Conservation (phyloP, 352 stramenopile species). For the Aphanomyces cochlioides region DNA sequence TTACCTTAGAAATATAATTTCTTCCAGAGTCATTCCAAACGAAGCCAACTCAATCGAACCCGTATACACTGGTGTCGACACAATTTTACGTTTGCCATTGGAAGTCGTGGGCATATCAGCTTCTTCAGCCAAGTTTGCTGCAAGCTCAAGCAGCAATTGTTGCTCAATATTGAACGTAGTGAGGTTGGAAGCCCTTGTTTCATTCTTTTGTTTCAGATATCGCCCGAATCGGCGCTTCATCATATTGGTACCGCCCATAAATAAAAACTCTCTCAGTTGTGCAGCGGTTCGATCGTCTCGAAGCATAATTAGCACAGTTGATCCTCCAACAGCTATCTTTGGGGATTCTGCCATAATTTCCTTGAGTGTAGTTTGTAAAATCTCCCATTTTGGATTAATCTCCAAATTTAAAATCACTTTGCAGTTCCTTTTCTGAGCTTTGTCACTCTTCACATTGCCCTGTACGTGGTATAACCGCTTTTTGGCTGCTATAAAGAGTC, state of each 20-base stretch:
- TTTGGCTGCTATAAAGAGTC: constrained; percentile 90
- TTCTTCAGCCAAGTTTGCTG: constrained; percentile 43
- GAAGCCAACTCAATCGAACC: constrained; percentile 48
- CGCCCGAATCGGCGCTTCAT: constrained; percentile 78
- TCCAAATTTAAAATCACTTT: constrained; percentile 71
- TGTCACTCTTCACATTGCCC: constrained; percentile 42
- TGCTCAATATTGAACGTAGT: constrained; percentile 55
- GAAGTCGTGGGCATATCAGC: background rate
- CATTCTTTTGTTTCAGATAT: constrained; percentile 72
- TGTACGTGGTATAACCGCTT: constrained; percentile 88
- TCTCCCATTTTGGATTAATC: constrained; percentile 94
- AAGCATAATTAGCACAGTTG: constrained; percentile 76
- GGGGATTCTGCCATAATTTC: constrained; percentile 64
- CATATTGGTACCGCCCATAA: constrained; percentile 72
- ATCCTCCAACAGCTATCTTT: constrained; percentile 38
- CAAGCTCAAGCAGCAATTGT: constrained; percentile 54
- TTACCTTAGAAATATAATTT: constrained; percentile 36
- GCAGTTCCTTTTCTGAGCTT: constrained; percentile 37
- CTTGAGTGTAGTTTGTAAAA: constrained; percentile 88
- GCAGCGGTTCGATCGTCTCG: constrained; percentile 84
- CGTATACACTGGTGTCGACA: constrained; percentile 1
- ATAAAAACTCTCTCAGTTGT: constrained; percentile 80
- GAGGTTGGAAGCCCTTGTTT: constrained; percentile 43
- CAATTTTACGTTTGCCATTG: constrained; percentile 33
- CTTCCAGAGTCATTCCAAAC: constrained; percentile 66